Evolutionary conservation across 2,329 filamentous ascomycete genomes (phyloP).

Genomic region (Fonsecaea nubica): DNA sequence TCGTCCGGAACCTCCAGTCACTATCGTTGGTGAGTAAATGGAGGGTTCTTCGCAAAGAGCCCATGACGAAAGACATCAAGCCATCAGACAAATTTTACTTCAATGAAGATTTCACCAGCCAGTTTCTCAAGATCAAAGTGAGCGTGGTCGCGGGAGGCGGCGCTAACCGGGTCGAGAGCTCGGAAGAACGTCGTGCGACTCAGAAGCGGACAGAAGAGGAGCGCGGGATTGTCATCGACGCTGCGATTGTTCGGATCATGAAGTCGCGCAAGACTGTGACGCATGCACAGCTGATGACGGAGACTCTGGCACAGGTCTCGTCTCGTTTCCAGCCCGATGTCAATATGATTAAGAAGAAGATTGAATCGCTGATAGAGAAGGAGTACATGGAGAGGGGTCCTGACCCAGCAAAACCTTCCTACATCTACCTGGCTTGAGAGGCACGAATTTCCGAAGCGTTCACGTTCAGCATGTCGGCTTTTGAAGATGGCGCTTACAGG

Average conservation of each 20-base stretch:
- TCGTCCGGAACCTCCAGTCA: slow-evolving; percentile 79
- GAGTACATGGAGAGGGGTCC: slow-evolving; percentile 57
- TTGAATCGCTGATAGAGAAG: slow-evolving; percentile 61
- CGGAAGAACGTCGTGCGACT: slow-evolving; percentile 61
- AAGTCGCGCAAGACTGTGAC: slow-evolving; percentile 59
- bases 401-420: slow-evolving; percentile 41
- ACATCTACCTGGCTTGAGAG: slow-evolving; percentile 42
- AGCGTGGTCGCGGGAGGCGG: slow-evolving; percentile 76
- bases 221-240: slow-evolving; percentile 58
- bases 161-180: slow-evolving; percentile 82
- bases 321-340: slow-evolving; percentile 59
- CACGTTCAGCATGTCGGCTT: neutral
- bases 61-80: slow-evolving; percentile 78
- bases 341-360: slow-evolving; percentile 60
- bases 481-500: neutral
- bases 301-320: slow-evolving; percentile 57
- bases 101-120: slow-evolving; percentile 81
- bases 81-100: slow-evolving; percentile 79
- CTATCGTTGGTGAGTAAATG: slow-evolving; percentile 84
- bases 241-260: slow-evolving; percentile 61
- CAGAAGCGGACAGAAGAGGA: slow-evolving; percentile 60
- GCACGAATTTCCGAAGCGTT: neutral
- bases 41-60: slow-evolving; percentile 78
- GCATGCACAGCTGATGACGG: slow-evolving; percentile 58
- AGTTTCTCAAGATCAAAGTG: slow-evolving; percentile 85